phyloP scores from a whole-genome alignment of 768 basidiomycete genomes.

The Suillus clintonianus region DNA sequence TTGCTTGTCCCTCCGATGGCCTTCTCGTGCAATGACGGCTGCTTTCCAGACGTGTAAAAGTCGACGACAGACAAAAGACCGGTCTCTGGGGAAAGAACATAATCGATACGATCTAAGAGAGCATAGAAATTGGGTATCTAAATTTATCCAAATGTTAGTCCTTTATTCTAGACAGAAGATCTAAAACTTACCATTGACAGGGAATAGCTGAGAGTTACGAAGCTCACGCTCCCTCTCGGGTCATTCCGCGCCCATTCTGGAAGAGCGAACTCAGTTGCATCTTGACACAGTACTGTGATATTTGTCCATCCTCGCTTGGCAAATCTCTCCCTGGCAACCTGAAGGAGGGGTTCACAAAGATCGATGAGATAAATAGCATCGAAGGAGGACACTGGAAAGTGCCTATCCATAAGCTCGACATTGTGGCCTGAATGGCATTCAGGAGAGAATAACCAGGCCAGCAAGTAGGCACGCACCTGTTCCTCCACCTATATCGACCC shows the following conservation, averaged over 20 bases:
- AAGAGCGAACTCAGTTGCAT: slow-evolving; percentile 66
- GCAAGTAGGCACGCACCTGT: slow-evolving; percentile 43
- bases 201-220: slow-evolving; percentile 57
- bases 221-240: slow-evolving; percentile 55
- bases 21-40: slow-evolving; percentile 55
- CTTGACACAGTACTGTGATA: slow-evolving; percentile 70
- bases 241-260: slow-evolving; percentile 57
- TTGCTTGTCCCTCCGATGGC: slow-evolving; percentile 66
- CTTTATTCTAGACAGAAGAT: not conserved
- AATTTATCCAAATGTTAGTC: slow-evolving; percentile 1
- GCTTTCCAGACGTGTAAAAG: slow-evolving; percentile 66
- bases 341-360: slow-evolving; percentile 69
- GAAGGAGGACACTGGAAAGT: slow-evolving; percentile 57
- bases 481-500: slow-evolving; percentile 81
- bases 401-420: slow-evolving; percentile 71
- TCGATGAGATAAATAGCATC: slow-evolving; percentile 74
- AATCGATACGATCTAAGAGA: slow-evolving; percentile 67
- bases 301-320: slow-evolving; percentile 70
- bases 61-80: slow-evolving; percentile 71
- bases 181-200: slow-evolving; percentile 49
- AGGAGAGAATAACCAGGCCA: not conserved
- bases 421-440: slow-evolving; percentile 49
- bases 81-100: slow-evolving; percentile 57
- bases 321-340: slow-evolving; percentile 71
- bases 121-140: slow-evolving; percentile 67